Evolutionary conservation across 2,329 filamentous ascomycete species (phyloP).

Genomic region (Rhexocercosporidium sp.): DNA sequence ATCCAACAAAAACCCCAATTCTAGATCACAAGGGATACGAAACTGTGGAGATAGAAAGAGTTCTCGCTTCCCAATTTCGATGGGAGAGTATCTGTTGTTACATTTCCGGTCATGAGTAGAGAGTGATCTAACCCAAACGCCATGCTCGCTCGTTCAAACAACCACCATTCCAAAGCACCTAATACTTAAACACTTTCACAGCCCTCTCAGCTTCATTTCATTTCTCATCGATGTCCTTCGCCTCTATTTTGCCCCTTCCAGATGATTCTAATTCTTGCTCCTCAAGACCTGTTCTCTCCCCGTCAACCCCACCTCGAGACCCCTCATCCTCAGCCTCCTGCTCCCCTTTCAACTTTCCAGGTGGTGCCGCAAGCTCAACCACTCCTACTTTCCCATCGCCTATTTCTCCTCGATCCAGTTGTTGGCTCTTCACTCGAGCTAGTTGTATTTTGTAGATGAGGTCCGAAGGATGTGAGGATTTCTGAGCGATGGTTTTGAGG

Average conservation of each 20-base stretch:
- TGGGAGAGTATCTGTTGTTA: neutral
- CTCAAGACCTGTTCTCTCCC: neutral
- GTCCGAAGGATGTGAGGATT: neutral
- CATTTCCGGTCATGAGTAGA: neutral
- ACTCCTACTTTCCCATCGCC: neutral
- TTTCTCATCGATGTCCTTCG: neutral
- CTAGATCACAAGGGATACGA: too few relatives aligned
- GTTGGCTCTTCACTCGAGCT: neutral
- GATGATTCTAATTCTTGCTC: neutral
- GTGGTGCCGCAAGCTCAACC: neutral
- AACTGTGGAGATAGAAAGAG: too few relatives aligned
- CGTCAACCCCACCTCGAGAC: neutral
- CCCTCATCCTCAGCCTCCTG: neutral
- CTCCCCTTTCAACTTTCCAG: neutral
- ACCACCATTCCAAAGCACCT: neutral
- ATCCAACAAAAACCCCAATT: too few relatives aligned
- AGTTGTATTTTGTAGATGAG: neutral
- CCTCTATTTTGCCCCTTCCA: neutral
- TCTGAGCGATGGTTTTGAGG: neutral
- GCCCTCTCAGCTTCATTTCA: too few relatives aligned
- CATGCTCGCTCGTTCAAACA: neutral
- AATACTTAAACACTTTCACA: neutral
- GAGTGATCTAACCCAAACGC: neutral
- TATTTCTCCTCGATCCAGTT: neutral
- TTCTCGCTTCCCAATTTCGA: too few relatives aligned